Evolutionary conservation across 2,329 filamentous ascomycete genomes (phyloP).

Genomic region (Trichophaea hybrida): DNA sequence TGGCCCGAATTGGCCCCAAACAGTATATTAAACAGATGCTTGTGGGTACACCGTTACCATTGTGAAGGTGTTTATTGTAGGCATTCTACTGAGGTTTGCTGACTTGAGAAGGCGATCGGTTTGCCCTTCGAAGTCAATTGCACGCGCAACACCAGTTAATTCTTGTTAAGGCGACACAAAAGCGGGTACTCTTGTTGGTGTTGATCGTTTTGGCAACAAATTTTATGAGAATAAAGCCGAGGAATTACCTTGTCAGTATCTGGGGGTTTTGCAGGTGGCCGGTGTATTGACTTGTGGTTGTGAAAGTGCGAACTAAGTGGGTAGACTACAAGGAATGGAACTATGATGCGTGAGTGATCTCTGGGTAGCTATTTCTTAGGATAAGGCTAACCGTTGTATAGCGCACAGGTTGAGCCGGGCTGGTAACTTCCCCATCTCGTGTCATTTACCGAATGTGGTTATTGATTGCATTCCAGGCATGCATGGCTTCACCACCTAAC

Average conservation of each 20-base stretch:
- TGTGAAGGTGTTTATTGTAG: background rate
- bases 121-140: background rate
- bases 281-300: background rate
- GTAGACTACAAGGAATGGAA: constrained; percentile 89
- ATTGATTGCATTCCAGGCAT: constrained; percentile 46
- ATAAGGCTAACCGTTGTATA: constrained; percentile 34
- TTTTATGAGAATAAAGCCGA: constrained; percentile 85
- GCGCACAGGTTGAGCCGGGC: constrained; percentile 77
- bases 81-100: background rate
- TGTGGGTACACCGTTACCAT: background rate
- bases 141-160: background rate
- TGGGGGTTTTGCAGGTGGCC: background rate
- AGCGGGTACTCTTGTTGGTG: constrained; percentile 68
- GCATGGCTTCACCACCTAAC: constrained; percentile 92
- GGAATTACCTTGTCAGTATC: constrained; percentile 65
- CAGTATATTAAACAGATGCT: constrained; percentile 77
- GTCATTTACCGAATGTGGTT: constrained; percentile 2
- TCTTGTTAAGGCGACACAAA: constrained; percentile 75
- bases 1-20: constrained; percentile 61
- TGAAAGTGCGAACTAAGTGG: constrained; percentile 84
- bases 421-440: constrained; percentile 40
- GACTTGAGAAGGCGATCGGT: constrained; percentile 2
- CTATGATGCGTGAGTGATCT: constrained; percentile 50
- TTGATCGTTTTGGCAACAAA: constrained; percentile 90
- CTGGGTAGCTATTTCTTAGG: constrained; percentile 13